Base-by-base conservation (phyloP, 1,284 basidiomycete species). In the Flammula alnicola region DNA sequence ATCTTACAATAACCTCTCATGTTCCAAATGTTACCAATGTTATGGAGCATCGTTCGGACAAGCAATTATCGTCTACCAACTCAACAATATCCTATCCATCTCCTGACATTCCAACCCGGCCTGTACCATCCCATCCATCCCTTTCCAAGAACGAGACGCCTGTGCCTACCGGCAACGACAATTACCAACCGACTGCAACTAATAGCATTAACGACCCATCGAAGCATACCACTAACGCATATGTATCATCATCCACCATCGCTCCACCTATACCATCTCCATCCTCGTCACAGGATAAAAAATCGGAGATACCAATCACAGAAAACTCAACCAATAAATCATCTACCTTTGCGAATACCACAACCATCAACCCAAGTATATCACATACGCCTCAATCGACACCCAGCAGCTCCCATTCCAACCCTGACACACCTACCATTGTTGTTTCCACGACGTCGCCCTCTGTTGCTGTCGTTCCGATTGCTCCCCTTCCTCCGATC, bases 201-300 rank as follows among this genome's bases (percentile, higher is more conserved):
- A 14, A 37, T 14, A 40, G 29, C 30, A 46, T 30, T 3, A 31
- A 47, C 43, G 30, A 50, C n/a, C 9, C 37, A 12, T 22, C 42
- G 23, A 33, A 47, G 14, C 57, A 54, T 44, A 56, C 58, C 7
- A 59, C 56, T 23, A 54, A 57, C 29, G 51, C 55, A 19, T 49
- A 55, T 52, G 47, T 47, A 40, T 46, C 58, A 33, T 39, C 60
- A 44, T 25, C 43, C 55, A 20, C 25, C 37, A 36, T 17, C 42
- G 42, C 25, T 20, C 23, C 39, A 5, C 42, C 20, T 43, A 52
- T 51, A 54, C 38, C 47, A 26, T 44, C 47, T 25, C 31, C 41
- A 41, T 36, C 50, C 27, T 43, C 26, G 17, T 12, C 12, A 33
- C 22, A 45, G 33, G 39, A 37, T 44, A 37, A 45, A 27, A 16